Conservation (phyloP, 2,329 filamentous ascomycete species). For the Fusarium marasasianum region DNA sequence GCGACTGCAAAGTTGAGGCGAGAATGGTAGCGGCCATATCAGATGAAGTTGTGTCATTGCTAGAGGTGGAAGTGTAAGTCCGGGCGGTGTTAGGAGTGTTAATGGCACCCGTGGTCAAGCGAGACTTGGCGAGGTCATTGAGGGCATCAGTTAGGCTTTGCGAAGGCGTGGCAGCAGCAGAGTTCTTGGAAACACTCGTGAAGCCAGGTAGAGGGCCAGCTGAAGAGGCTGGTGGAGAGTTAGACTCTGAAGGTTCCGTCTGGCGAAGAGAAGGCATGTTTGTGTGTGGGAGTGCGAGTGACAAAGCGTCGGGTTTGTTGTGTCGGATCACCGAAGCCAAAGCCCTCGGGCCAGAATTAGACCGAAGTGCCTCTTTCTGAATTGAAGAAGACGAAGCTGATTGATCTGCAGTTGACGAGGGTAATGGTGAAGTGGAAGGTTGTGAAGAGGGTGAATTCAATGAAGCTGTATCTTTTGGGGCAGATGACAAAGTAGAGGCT, state of each 20-base stretch:
- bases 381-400: slow-evolving; percentile 40
- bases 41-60: slow-evolving; percentile 20
- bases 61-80: slow-evolving; percentile 23
- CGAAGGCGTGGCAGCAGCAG: slow-evolving; percentile 56
- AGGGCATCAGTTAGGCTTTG: slow-evolving; percentile 72
- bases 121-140: slow-evolving; percentile 60
- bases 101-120: slow-evolving; percentile 42
- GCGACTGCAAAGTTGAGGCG: slow-evolving; percentile 75
- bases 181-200: slow-evolving; percentile 33
- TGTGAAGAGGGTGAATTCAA: not conserved
- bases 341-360: slow-evolving; percentile 78
- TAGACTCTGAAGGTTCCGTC: slow-evolving; percentile 49
- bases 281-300: slow-evolving; percentile 51
- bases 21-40: slow-evolving; percentile 27
- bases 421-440: slow-evolving; percentile 13
- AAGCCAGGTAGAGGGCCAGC: slow-evolving; percentile 9
- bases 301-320: slow-evolving; percentile 70
- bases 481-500: slow-evolving; percentile 29
- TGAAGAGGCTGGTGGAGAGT: slow-evolving; percentile 3
- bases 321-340: slow-evolving; percentile 73
- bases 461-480: slow-evolving; percentile 13
- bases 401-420: slow-evolving; percentile 5
- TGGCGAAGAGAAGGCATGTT: slow-evolving; percentile 64
- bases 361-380: slow-evolving; percentile 11
- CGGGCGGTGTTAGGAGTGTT: slow-evolving; percentile 38